A percentile compares a stretch with the other conserved stretches of the same genome.
Conservation (phyloP, 1,284 basidiomycete genomes). For the Apiotrichum laibachii region DNA sequence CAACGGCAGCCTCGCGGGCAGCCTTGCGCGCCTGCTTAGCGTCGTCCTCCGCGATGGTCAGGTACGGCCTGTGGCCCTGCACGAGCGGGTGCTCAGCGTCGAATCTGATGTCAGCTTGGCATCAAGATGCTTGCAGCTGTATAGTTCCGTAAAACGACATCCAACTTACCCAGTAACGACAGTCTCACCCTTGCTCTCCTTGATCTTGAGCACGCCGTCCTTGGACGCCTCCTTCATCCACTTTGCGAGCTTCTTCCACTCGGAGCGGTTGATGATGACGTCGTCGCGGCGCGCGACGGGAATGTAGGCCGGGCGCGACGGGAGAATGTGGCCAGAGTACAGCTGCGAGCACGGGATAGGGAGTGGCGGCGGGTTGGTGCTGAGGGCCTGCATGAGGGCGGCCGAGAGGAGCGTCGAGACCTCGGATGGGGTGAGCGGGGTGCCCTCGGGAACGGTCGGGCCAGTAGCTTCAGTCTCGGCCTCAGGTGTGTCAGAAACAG, state of each 20-base stretch:
- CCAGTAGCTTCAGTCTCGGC: conserved; percentile 62
- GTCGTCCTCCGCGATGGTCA: conserved; percentile 63
- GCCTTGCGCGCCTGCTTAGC: conserved; percentile 49
- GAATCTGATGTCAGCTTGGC: conserved; percentile 52
- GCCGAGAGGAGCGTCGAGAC: conserved; percentile 59
- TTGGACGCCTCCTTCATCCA: conserved; percentile 76
- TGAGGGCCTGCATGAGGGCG: conserved; percentile 64
- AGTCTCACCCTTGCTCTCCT: conserved; percentile 63
- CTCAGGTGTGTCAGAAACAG: conserved; percentile 63
- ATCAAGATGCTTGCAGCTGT: background rate
- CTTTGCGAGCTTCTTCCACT: conserved; percentile 71
- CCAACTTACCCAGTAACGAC: conserved; percentile 30
- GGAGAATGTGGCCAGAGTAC: conserved; percentile 73
- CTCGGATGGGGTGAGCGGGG: conserved; percentile 53
- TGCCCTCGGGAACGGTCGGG: conserved; percentile 25
- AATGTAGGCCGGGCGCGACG: conserved; percentile 66
- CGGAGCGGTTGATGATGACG: conserved; percentile 47
- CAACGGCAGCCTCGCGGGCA: conserved; percentile 53
- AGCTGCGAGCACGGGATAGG: conserved; percentile 73
- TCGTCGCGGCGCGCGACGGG: conserved; percentile 64
- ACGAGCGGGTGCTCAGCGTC: conserved; percentile 63
- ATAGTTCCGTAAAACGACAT: background rate
- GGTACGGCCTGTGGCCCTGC: conserved; percentile 56
- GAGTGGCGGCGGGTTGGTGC: conserved; percentile 58
- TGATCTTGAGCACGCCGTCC: conserved; percentile 66